phyloP scores from a whole-genome alignment of 148 eudicot genomes.

The Chenopodium album region DNA sequence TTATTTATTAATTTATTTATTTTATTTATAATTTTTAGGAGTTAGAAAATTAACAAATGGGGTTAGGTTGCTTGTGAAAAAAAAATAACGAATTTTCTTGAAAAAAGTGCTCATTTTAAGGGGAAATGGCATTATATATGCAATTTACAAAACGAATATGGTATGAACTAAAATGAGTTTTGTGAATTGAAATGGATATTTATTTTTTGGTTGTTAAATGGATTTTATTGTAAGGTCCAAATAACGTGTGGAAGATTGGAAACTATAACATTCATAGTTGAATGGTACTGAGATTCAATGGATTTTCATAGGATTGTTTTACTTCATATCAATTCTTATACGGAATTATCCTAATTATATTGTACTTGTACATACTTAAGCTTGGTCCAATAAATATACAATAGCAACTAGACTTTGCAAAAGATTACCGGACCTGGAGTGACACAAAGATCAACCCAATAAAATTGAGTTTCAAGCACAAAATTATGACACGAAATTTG shows the following conservation, averaged over 20 bases:
- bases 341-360: not conserved
- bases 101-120: constrained; percentile 21
- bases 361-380: too few species aligned
- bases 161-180: constrained; percentile 3
- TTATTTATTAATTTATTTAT: too few species aligned
- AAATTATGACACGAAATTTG: too few species aligned
- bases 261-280: constrained; percentile 9
- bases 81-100: not conserved
- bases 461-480: too few species aligned
- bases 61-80: constrained; percentile 26
- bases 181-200: not conserved
- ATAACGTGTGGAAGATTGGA: not conserved
- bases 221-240: not conserved
- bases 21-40: too few species aligned
- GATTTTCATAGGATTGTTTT: not conserved
- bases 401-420: too few species aligned
- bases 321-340: too few species aligned
- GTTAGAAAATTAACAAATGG: not conserved
- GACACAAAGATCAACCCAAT: too few species aligned
- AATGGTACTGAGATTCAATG: not conserved
- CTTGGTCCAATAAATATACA: too few species aligned
- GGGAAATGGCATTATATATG: constrained; percentile 36
- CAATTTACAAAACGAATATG: constrained; percentile 2
- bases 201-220: not conserved
- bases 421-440: too few species aligned